Base-by-base conservation (phyloP, 345 rosid genomes). In the Gossypium raimondii region DNA sequence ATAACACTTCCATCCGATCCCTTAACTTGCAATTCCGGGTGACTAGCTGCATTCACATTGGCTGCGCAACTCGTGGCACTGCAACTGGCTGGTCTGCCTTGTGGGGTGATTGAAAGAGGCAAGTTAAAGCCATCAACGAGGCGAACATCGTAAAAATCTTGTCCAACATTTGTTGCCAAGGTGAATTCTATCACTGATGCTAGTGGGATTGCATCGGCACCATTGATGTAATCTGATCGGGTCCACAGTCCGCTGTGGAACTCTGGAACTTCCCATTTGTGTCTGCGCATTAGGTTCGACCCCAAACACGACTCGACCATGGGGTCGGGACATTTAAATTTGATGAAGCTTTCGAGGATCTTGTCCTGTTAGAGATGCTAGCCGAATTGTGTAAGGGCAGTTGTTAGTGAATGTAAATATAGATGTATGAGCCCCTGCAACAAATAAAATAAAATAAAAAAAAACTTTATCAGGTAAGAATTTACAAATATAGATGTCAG, bases 101-200 rank as follows among this genome's bases (percentile, higher is more conserved):
- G 97, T 2, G 98, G 97, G 61, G 97, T 92, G 51, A 94, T 86
- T 0, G 97, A 89, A 18, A 83, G 5, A 0, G 82, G 86, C 20
- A 83, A 78, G 72, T 83, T 83, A 59, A 80, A 83, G 43, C 82
- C 83, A 0, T 76, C 16, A 1, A 64, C 67, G 1, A 83, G 8
- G 11, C 70, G 84, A 17, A 83, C 53, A 11, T 85, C 92, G 8
- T 77, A 88, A 34, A 59, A 81, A 50, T 87, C 93, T 53, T 38
- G 3, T 11, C 79, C 87, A 3, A 8, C 10, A 2, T 53, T n/a
- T 17, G 20, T 9, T 4, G 58, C 22, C 7, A 89, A 60, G 7
- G 79, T 17, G 58, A n/a, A 17, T 2, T n/a, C 22, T n/a, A 6
- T 8, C 22, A 53, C 2, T 1, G 58, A 53, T 2, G 22, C 9